A percentile compares a stretch with the other conserved stretches of the same genome.
phyloP scores from a whole-genome alignment of 2,329 filamentous ascomycete species.

The Aspergillus vadensis region DNA sequence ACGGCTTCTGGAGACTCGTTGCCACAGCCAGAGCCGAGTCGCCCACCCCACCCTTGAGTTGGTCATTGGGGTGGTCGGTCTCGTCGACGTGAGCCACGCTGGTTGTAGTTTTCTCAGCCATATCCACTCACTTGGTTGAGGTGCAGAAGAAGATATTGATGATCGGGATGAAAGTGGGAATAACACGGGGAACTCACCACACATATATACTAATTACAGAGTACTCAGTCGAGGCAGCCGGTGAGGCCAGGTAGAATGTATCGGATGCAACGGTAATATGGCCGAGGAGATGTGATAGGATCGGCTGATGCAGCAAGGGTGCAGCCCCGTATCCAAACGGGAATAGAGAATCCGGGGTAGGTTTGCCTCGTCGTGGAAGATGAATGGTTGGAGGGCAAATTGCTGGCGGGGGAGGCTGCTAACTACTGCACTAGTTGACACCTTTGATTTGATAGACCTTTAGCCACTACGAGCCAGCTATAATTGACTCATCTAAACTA shows the following conservation, averaged over 20 bases:
- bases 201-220: neutral
- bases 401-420: neutral
- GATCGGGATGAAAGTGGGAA: neutral
- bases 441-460: neutral
- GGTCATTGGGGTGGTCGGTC: slow-evolving; percentile 9
- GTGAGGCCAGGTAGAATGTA: neutral
- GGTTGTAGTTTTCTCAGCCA: slow-evolving; percentile 5
- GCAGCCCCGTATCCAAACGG: slow-evolving; percentile 9
- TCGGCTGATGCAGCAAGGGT: slow-evolving; percentile 9
- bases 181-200: neutral
- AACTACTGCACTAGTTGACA: no score
- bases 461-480: neutral
- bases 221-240: neutral
- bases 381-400: neutral
- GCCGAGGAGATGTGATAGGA: slow-evolving; percentile 4
- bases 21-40: slow-evolving; percentile 38
- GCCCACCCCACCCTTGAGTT: slow-evolving; percentile 20
- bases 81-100: slow-evolving; percentile 8
- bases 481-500: neutral
- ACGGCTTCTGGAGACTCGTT: slow-evolving; percentile 35
- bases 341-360: slow-evolving; percentile 11
- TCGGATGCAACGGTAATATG: neutral
- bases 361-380: neutral
- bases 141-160: neutral
- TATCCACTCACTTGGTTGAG: neutral